Conservation (phyloP, 306 rosid genomes). For the Prunus dulcis region DNA sequence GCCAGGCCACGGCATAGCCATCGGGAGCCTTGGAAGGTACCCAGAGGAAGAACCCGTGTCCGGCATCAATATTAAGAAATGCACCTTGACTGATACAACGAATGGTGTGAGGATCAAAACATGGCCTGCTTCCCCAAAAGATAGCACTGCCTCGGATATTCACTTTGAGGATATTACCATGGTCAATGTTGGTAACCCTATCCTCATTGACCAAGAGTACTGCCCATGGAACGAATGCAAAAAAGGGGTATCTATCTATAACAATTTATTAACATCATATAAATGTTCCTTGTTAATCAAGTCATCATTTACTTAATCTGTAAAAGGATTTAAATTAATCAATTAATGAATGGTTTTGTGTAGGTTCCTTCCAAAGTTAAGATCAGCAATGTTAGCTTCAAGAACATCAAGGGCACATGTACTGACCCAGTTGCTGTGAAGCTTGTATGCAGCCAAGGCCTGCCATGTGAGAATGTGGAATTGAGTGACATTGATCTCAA, state of each 20-base stretch:
- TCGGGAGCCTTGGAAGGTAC: slow-evolving; percentile 43
- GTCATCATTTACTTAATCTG: too few relatives aligned
- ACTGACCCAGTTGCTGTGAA: slow-evolving; percentile 20
- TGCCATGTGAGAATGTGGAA: slow-evolving; percentile 41
- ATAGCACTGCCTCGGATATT: slow-evolving; percentile 15
- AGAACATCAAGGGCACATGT: slow-evolving; percentile 33
- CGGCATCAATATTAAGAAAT: slow-evolving; percentile 24
- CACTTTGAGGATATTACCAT: slow-evolving; percentile 38
- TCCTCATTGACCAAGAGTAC: slow-evolving; percentile 51
- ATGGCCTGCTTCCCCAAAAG: slow-evolving; percentile 26
- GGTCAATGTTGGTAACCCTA: slow-evolving; percentile 31
- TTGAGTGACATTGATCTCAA: slow-evolving; percentile 25
- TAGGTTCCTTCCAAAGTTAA: slow-evolving; percentile 22
- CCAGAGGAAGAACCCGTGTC: slow-evolving; percentile 17
- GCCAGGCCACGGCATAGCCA: slow-evolving; percentile 50
- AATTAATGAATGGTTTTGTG: too few relatives aligned
- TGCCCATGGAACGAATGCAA: slow-evolving; percentile 47
- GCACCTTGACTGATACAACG: slow-evolving; percentile 21
- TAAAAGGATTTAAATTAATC: too few relatives aligned
- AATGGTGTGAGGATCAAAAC: slow-evolving; percentile 54
- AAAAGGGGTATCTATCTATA: neutral
- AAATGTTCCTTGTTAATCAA: too few relatives aligned
- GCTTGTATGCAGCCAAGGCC: slow-evolving; percentile 30
- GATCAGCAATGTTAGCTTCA: slow-evolving; percentile 21
- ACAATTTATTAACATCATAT: too few relatives aligned